phyloP scores from a whole-genome alignment of 345 rosid genomes.

The Camelina hispida region DNA sequence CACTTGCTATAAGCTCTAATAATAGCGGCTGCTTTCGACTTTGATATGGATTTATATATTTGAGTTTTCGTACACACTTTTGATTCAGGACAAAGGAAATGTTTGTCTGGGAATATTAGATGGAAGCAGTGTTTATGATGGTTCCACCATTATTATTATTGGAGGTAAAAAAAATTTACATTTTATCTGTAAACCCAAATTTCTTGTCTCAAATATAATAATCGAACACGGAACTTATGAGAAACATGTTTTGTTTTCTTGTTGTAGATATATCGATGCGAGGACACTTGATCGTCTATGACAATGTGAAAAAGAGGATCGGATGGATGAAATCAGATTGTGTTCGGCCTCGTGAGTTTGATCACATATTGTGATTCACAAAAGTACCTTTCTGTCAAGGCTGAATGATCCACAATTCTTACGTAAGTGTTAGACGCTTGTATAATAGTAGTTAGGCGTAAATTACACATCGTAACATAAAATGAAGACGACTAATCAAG shows the following conservation, averaged over 20 bases:
- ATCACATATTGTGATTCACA: not conserved
- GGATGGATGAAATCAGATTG: conserved; percentile 85
- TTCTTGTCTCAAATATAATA: not conserved
- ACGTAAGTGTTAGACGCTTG: not conserved
- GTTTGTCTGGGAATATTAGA: conserved; percentile 92
- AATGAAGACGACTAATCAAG: not conserved
- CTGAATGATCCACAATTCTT: conserved; percentile 3
- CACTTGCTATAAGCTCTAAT: conserved; percentile 4
- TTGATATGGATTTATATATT: conserved; percentile 3
- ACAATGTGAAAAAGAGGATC: conserved; percentile 70
- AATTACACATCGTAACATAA: conserved; percentile 8
- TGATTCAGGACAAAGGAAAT: conserved; percentile 75
- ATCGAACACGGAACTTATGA: conserved; percentile 1
- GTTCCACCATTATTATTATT: conserved; percentile 72
- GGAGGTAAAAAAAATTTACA: conserved; percentile 62
- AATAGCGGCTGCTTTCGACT: not conserved
- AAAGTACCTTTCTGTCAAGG: conserved; percentile 34
- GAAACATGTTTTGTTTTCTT: conserved; percentile 6
- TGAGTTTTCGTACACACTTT: conserved; percentile 1
- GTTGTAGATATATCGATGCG: conserved; percentile 77
- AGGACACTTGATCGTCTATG: conserved; percentile 74
- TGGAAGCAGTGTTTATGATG: conserved; percentile 80
- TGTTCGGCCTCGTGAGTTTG: conserved; percentile 47
- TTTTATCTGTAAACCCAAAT: not conserved
- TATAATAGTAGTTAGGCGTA: conserved; percentile 14